Evolutionary conservation across 192 early-diverging fungal genomes (phyloP).

Genomic region (Phycomyces nitens): DNA sequence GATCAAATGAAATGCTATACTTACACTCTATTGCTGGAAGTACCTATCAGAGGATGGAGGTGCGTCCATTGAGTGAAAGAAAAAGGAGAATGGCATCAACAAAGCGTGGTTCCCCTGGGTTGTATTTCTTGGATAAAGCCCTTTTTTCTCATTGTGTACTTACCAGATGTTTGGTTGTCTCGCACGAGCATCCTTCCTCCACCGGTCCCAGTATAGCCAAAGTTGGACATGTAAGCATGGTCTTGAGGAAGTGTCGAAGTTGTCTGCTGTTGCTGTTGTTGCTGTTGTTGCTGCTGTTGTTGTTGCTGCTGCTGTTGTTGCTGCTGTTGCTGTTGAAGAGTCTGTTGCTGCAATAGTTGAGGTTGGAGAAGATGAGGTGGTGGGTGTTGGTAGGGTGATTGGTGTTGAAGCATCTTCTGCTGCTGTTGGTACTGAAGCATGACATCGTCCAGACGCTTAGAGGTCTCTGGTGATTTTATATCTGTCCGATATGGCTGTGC

Average conservation of each 20-base stretch:
- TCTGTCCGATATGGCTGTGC: slow-evolving; percentile 27
- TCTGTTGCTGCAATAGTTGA: slow-evolving; percentile 12
- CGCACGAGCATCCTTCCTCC: slow-evolving; percentile 20
- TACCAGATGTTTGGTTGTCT: slow-evolving; percentile 15
- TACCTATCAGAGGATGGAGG: slow-evolving; percentile 17
- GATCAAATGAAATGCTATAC: neutral
- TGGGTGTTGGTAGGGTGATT: neutral
- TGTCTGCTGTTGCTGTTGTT: neutral
- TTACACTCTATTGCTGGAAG: slow-evolving; percentile 26
- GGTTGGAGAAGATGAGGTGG: neutral
- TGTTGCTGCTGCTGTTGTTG: slow-evolving; percentile 22
- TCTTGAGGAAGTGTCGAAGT: slow-evolving; percentile 1
- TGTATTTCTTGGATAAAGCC: slow-evolving; percentile 4
- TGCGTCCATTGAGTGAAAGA: slow-evolving; percentile 5
- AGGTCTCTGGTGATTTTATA: slow-evolving; percentile 28
- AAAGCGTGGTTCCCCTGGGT: slow-evolving; percentile 10
- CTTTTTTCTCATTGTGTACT: neutral
- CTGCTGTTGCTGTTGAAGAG: slow-evolving; percentile 20
- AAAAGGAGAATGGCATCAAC: slow-evolving; percentile 17
- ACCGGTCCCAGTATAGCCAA: slow-evolving; percentile 14
- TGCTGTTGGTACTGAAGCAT: slow-evolving; percentile 39
- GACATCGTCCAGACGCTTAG: slow-evolving; percentile 33
- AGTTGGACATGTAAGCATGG: slow-evolving; percentile 12
- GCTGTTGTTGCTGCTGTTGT: neutral
- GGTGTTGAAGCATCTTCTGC: slow-evolving; percentile 29